Base-by-base conservation (phyloP, 2,329 filamentous ascomycete genomes). In the Anthostomella pinea region DNA sequence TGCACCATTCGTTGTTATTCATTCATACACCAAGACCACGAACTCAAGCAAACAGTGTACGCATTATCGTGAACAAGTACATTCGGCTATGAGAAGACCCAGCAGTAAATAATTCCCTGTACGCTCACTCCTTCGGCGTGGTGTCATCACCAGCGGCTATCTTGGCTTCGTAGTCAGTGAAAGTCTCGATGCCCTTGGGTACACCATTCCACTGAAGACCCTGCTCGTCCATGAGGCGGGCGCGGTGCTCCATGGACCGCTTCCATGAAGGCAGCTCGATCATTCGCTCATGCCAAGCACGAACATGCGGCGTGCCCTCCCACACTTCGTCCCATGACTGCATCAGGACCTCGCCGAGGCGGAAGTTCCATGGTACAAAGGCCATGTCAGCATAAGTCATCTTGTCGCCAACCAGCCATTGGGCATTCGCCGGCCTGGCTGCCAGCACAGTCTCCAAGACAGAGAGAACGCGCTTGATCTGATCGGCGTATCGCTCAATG, bases 401-500 rank as follows among this genome's bases (percentile, higher is more conserved):
- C 33, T 41, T 46, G 24, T 44, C 34, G 20, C 47, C 40, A 10
- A 50, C 38, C 4, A 50, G 30, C 41, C 43, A 50, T 11, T 44
- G 30, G 6, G 22, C 38, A 15, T 32, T 35, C 16, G 33, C 33
- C 14, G 39, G 34, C 6, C 34, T 30, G 8, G 26, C 41, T 4
- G 38, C 41, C 11, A 44, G 17, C 7, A 38, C 34, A n/a, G n/a
- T n/a, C n/a, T 77, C 66, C 16, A 77, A 41, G 2, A 76, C 70
- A 2, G 57, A 53, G 3, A 64, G 58, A 2, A 76, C 63, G 5
- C 72, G 63, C 11, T 59, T 56, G n/a, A 69, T 59, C 52, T 77
- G 69, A 7, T 66, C 61, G 9, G 46, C 45, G 53, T 76, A 77
- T 6, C 72, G 58, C 10, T 68, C 61, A 14, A 69, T 57, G 8